A percentile compares a stretch with the other conserved stretches of the same genome.
These are phyloP conservation scores for Trichomonascus vanleenenianus DNA, from an alignment of 805 yeast genomes.

Conservation along the genomic window DNA sequence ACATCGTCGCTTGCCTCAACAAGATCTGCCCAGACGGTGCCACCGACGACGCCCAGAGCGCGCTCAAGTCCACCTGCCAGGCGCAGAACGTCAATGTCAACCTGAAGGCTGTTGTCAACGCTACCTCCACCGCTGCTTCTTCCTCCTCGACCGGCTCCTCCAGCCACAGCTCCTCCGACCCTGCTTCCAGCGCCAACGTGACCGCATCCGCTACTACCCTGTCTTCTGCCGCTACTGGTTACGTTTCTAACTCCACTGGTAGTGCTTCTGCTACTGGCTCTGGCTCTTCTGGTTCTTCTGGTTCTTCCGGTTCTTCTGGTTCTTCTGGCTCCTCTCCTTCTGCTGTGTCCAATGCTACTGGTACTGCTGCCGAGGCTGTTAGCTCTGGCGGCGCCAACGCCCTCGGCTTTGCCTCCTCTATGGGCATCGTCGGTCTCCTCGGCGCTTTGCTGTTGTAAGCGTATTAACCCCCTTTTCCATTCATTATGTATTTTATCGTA, in stretches of 20 bases:
- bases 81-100: conserved; percentile 10
- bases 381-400: background rate
- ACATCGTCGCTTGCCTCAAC: conserved; percentile 55
- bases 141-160: conserved; percentile 3
- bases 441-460: too few relatives aligned
- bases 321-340: background rate
- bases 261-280: conserved; percentile 1
- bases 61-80: conserved; percentile 37
- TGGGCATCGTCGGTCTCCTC: too few relatives aligned
- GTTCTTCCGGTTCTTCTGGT: conserved; percentile 2
- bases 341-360: background rate
- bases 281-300: conserved; percentile 6
- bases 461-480: too few relatives aligned
- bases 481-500: too few relatives aligned
- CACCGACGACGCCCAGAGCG: conserved; percentile 43
- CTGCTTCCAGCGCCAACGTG: conserved; percentile 1
- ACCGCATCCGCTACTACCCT: conserved; percentile 4
- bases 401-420: background rate
- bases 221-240: conserved; percentile 3
- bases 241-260: conserved; percentile 7
- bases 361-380: background rate
- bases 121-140: conserved; percentile 7
- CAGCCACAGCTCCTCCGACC: background rate
- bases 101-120: conserved; percentile 3
- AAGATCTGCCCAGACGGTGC: conserved; percentile 58